Evolutionary conservation across 169 alveolate genomes (phyloP), one percentile per base, ranked within the genome.

Genomic region (Eimeria tenella): DNA sequence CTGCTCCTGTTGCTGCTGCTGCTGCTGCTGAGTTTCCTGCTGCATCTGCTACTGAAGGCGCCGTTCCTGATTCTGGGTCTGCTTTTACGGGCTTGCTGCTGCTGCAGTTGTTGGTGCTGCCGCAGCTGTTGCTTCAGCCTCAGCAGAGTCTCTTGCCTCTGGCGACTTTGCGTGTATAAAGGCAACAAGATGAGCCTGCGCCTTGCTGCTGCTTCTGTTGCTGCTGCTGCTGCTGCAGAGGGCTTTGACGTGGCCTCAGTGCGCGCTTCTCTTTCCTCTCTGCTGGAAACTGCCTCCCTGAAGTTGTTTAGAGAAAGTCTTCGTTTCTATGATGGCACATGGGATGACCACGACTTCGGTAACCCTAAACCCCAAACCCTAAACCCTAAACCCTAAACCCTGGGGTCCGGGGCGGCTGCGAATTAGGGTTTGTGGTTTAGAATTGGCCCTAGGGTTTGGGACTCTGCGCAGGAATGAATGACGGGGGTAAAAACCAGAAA

Each of bases 391-490:
- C 74, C 74, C 74, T 63, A 58, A 58, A 63, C 13, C 23, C 74
- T 63, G 42, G 9, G 74, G 74, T 4, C 23, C 21, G 17, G 21
- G 74, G n/a, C 17, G n/a, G 17, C 21, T 5, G 42, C 42, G 42
- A 31, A 21, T 25, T 73, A 73, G 83, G 56, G 83, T 73, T 73
- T 73, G 25, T 49, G 83, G 56, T 25, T 73, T 73, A 73, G 83
- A 53, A 19, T 73, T 25, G 83, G 83, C 55, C 15, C 25, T 73
- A 73, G 83, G 83, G 83, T 23, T 73, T 73, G 23, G 56, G 55
- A 42, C 19, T 71, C 58, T 87, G 93, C 25, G 79, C 90, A 82
- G 97, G 97, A 19, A 86, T 96, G 81, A 96, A 96, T 68, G 97
- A 96, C 71, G 97, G 96, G 8, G 97, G 94, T 4, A 79, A 77